These are phyloP conservation scores for Hepatocystis sp. DNA, from an alignment of 169 alveolate species.

Conservation along the genomic window DNA sequence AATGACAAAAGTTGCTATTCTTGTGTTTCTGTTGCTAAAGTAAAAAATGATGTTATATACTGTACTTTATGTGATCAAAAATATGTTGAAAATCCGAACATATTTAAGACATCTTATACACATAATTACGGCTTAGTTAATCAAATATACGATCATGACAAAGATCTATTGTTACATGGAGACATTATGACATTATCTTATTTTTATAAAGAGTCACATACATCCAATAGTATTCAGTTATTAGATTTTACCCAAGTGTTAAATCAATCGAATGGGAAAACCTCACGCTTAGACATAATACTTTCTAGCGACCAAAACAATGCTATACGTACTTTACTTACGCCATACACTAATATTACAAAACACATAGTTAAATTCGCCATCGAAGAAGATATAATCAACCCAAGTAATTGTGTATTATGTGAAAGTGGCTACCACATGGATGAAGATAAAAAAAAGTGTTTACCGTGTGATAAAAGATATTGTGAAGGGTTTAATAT, in stretches of 20 bases:
- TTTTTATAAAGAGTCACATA: slow-evolving; percentile 23
- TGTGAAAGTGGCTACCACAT: slow-evolving; percentile 81
- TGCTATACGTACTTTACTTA: slow-evolving; percentile 62
- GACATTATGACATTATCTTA: slow-evolving; percentile 25
- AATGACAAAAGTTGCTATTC: slow-evolving; percentile 24
- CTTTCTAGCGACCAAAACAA: too few species aligned
- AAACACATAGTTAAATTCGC: slow-evolving; percentile 53
- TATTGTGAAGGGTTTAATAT: slow-evolving; percentile 82
- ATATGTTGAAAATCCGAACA: slow-evolving; percentile 13
- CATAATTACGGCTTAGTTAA: slow-evolving; percentile 67
- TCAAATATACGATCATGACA: slow-evolving; percentile 21
- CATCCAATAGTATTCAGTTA: background rate
- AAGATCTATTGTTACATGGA: slow-evolving; percentile 30
- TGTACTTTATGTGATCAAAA: slow-evolving; percentile 47
- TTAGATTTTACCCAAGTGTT: background rate
- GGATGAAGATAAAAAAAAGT: slow-evolving; percentile 63
- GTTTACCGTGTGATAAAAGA: slow-evolving; percentile 77
- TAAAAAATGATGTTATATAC: slow-evolving; percentile 29
- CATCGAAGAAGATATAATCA: slow-evolving; percentile 62
- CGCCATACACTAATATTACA: slow-evolving; percentile 31
- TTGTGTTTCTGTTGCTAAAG: slow-evolving; percentile 65
- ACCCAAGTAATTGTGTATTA: slow-evolving; percentile 73
- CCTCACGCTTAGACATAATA: slow-evolving; percentile 12
- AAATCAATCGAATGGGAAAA: background rate
- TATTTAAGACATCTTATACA: slow-evolving; percentile 15